Percentiles rank a stretch among this genome's conserved stretches.
These are phyloP conservation scores for Clarireedia paspali DNA, from an alignment of 2,329 filamentous ascomycete species.

Conservation along the genomic window DNA sequence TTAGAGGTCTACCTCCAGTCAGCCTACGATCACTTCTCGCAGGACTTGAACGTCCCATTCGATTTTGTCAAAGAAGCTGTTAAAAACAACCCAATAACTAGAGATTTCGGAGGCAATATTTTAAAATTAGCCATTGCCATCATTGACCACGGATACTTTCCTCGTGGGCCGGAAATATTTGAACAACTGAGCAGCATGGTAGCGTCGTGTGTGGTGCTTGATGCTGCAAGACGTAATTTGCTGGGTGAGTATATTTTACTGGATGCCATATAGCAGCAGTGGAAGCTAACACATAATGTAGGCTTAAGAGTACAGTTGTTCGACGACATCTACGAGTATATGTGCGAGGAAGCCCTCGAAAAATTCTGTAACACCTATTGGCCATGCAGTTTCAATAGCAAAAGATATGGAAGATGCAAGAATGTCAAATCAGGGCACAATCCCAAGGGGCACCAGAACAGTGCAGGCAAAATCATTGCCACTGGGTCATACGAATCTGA, in stretches of 20 bases:
- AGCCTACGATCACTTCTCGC: constrained; percentile 43
- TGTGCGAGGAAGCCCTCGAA: constrained; percentile 27
- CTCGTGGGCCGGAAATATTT: constrained; percentile 32
- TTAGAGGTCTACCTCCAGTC: constrained; percentile 40
- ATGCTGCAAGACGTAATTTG: constrained; percentile 30
- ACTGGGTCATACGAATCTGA: constrained; percentile 34
- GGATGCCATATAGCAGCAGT: too few relatives aligned
- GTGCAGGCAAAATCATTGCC: constrained; percentile 35
- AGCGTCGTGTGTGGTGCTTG: constrained; percentile 43
- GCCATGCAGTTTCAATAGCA: constrained; percentile 36
- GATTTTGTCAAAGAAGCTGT: constrained; percentile 42
- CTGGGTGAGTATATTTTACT: neutral
- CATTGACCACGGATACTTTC: constrained; percentile 25
- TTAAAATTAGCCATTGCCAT: constrained; percentile 38
- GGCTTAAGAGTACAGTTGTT: constrained; percentile 1
- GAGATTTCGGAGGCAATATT: constrained; percentile 42
- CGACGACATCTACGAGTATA: neutral
- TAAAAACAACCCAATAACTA: constrained; percentile 37
- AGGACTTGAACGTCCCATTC: constrained; percentile 38
- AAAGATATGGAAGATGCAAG: constrained; percentile 26
- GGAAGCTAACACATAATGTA: neutral
- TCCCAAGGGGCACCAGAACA: constrained; percentile 38
- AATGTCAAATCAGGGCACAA: constrained; percentile 32
- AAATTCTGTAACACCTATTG: constrained; percentile 39
- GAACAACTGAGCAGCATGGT: constrained; percentile 39